Evolutionary conservation across 2,329 filamentous ascomycete species (phyloP).

Genomic region (Botryotinia globosa): DNA sequence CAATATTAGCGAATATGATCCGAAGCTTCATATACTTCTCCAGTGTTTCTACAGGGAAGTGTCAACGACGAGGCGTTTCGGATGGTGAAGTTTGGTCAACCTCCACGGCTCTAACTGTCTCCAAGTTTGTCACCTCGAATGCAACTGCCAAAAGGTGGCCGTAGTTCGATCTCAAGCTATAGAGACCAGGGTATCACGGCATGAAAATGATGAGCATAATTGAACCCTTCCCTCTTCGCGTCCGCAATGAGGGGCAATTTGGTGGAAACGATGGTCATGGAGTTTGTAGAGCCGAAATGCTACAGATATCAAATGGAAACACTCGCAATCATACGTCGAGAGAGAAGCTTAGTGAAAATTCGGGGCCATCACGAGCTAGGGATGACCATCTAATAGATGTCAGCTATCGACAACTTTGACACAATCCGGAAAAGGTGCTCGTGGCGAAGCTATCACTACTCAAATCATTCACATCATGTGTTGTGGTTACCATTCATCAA

Average conservation of each 20-base stretch:
- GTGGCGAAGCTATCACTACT: constrained; percentile 12
- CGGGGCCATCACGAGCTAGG: constrained; percentile 3
- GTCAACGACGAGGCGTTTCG: constrained; percentile 9
- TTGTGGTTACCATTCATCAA: constrained; percentile 7
- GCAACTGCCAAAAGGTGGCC: constrained; percentile 11
- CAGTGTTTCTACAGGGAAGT: constrained; percentile 16
- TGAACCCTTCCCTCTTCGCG: constrained; percentile 2
- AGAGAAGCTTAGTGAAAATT: constrained; percentile 7
- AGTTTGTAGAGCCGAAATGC: constrained; percentile 7
- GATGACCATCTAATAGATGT: constrained; percentile 14
- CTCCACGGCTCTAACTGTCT: constrained; percentile 7
- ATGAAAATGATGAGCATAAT: constrained; percentile 12
- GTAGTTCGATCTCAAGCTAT: constrained; percentile 15
- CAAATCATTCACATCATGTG: constrained; percentile 9
- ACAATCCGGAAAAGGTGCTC: constrained; percentile 5
- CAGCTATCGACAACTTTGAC: constrained; percentile 11
- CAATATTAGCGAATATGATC: constrained; percentile 18
- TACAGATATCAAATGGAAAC: constrained; percentile 10
- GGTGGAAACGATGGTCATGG: constrained; percentile 7
- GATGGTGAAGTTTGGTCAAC: constrained; percentile 2
- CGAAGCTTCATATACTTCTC: constrained; percentile 16
- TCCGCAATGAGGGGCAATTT: constrained; percentile 9
- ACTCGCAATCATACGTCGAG: constrained; percentile 14
- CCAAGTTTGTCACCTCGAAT: not conserved
- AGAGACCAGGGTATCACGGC: constrained; percentile 14